Base-by-base conservation (phyloP, 2,329 filamentous ascomycete species). In the Microdochium trichocladiopsis region DNA sequence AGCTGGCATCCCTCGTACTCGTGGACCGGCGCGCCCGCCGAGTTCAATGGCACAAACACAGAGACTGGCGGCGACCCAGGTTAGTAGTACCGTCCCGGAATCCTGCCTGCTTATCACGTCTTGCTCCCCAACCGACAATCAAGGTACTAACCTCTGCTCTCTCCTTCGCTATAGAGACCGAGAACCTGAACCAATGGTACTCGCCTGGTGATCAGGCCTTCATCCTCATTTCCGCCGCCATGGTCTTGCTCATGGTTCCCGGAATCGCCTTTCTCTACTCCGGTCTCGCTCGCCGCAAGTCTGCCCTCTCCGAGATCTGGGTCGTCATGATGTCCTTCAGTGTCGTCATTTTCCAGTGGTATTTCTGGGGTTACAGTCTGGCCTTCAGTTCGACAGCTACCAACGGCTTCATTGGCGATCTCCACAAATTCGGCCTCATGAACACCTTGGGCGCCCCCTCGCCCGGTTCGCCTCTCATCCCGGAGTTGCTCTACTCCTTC, bases 211-310 rank as follows among this genome's bases (percentile, higher is more conserved):
- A 99, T 72, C 87, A 92, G 74, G 90, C 92, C 67, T 97, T 89
- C 76, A 97, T 97, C 71, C 79, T 97, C 69, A 72, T 97, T 63
- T 80, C 88, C 55, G 83, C 92, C 18, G 41, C 41, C 41, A 45
- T 97, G 87, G 93, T 97, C 58, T 74, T 97, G 74, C 75, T 96
- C 72, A 99, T 97, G 94, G 79, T 97, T 25, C 94, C 94, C 25
- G 94, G 94, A 63, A 92, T 99, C 62, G 92, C 90, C 52, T 96
- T 99, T 73, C 84, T 99, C 58, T 99, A 99, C 76, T 96, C 93
- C 12, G 94, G 94, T 60, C 86, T 97, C 60, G 93, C 94, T n/a
- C 87, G 94, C 60, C 84, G 94, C 78, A 99, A 99, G 77, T 97
- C 94, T 4, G 94, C 94, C 25, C 81, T 99, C 45, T 96, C 91